A percentile compares a stretch with the other conserved stretches of the same genome.
phyloP scores from a whole-genome alignment of 2,329 filamentous ascomycete species.

The Paraconiothyrium brasiliense region DNA sequence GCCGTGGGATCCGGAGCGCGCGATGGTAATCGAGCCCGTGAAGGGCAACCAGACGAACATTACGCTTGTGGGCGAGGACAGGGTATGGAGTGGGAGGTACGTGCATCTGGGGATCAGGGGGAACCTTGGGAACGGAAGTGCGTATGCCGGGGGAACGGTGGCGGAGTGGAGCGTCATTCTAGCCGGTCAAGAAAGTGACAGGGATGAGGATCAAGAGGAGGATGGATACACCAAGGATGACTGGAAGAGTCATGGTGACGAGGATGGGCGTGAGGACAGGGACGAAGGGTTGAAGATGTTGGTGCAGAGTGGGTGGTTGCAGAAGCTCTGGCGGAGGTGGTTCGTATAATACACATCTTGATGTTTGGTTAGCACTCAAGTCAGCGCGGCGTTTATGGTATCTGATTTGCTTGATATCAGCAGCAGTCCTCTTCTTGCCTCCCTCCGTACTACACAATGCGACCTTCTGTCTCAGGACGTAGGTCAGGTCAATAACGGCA shows the following conservation, averaged over 20 bases:
- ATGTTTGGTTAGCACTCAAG: background rate
- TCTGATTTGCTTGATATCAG: too few relatives aligned
- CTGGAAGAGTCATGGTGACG: background rate
- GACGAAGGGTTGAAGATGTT: background rate
- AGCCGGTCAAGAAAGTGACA: constrained; percentile 13
- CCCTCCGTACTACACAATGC: too few relatives aligned
- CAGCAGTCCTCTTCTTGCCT: too few relatives aligned
- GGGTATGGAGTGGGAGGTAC: constrained; percentile 56
- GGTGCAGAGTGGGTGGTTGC: background rate
- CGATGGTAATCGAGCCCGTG: constrained; percentile 52
- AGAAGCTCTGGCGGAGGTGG: background rate
- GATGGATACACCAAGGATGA: too few relatives aligned
- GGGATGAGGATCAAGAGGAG: background rate
- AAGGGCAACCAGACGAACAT: constrained; percentile 58
- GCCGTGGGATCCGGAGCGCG: constrained; percentile 51
- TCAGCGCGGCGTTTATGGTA: too few relatives aligned
- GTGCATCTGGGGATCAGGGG: constrained; percentile 60
- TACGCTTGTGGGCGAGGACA: constrained; percentile 41
- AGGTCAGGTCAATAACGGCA: too few relatives aligned
- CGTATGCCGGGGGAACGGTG: constrained; percentile 59
- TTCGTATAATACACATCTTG: background rate
- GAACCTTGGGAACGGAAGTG: constrained; percentile 51
- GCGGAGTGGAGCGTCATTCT: constrained; percentile 60
- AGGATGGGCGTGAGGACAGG: background rate
- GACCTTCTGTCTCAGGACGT: too few relatives aligned